A percentile compares a stretch with the other conserved stretches of the same genome.
Evolutionary conservation across 1,284 basidiomycete species (phyloP).

Genomic region (Ceratobasidium papillatum): DNA sequence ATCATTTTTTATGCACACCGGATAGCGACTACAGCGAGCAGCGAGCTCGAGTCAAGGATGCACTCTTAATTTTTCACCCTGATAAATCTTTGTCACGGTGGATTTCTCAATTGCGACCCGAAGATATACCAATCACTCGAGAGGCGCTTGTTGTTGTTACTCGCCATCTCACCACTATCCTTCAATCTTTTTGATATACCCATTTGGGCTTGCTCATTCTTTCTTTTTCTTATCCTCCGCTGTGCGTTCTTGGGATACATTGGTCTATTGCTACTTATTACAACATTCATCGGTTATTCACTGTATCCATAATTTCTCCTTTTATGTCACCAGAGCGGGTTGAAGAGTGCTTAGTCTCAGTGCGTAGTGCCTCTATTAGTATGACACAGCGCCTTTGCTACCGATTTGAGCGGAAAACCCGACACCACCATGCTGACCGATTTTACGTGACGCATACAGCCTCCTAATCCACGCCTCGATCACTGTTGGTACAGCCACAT

Average conservation of each 20-base stretch:
- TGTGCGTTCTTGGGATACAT: slow-evolving; percentile 17
- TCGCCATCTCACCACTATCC: slow-evolving; percentile 29
- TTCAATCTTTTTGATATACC: slow-evolving; percentile 5
- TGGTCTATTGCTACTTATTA: background rate
- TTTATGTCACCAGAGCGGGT: background rate
- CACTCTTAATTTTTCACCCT: slow-evolving; percentile 35
- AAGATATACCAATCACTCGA: slow-evolving; percentile 8
- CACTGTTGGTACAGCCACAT: slow-evolving; percentile 1
- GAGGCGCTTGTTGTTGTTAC: slow-evolving; percentile 23
- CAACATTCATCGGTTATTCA: slow-evolving; percentile 32
- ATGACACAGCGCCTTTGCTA: too few relatives aligned
- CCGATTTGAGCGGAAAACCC: background rate
- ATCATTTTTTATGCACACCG: slow-evolving; percentile 24
- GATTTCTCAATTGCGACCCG: slow-evolving; percentile 15
- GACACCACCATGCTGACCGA: background rate
- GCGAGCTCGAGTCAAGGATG: slow-evolving; percentile 34
- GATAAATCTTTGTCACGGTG: slow-evolving; percentile 37
- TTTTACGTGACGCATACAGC: slow-evolving; percentile 13
- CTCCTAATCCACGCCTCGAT: slow-evolving; percentile 1
- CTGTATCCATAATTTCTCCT: slow-evolving; percentile 28
- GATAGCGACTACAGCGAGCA: slow-evolving; percentile 19
- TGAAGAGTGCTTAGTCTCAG: background rate
- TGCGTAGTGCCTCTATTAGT: too few relatives aligned
- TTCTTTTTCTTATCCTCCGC: background rate
- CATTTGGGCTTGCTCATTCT: background rate